phyloP scores from a whole-genome alignment of 192 early-diverging fungal genomes.

The Endogone sp. region DNA sequence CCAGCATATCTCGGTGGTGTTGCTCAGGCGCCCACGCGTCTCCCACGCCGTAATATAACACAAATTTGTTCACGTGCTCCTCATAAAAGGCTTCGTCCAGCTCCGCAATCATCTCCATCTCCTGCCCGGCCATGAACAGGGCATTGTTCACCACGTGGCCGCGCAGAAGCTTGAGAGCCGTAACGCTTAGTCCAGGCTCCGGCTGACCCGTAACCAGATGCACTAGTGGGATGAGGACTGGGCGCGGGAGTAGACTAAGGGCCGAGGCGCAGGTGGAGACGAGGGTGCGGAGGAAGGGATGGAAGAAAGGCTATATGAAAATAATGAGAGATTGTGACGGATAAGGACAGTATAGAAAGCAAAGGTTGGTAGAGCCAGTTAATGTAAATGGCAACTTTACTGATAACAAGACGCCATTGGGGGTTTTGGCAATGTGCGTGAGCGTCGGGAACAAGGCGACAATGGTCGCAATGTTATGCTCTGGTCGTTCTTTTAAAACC shows the following conservation, averaged over 20 bases:
- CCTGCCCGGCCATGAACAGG: constrained; percentile 65
- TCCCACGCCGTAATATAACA: constrained; percentile 72
- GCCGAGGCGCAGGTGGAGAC: constrained; percentile 18
- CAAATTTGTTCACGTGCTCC: constrained; percentile 52
- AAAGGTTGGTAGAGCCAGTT: neutral
- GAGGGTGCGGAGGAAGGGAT: constrained; percentile 5
- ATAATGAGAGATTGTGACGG: constrained; percentile 6
- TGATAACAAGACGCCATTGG: constrained; percentile 61
- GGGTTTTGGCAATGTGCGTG: constrained; percentile 70
- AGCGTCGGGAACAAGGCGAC: constrained; percentile 81
- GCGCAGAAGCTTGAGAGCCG: constrained; percentile 64
- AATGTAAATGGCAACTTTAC: constrained; percentile 20
- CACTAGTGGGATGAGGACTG: constrained; percentile 31
- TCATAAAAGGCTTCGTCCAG: constrained; percentile 65
- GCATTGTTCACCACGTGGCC: constrained; percentile 56
- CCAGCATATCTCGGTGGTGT: constrained; percentile 62
- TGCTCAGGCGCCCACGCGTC: constrained; percentile 78
- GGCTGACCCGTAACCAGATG: constrained; percentile 31
- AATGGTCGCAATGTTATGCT: constrained; percentile 56
- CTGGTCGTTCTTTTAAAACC: constrained; percentile 52
- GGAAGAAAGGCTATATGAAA: constrained; percentile 23
- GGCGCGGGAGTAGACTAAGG: constrained; percentile 29
- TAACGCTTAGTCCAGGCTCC: constrained; percentile 45
- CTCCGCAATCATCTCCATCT: constrained; percentile 65
- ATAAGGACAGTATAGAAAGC: neutral